Evolutionary conservation across 192 early-diverging fungal species (phyloP), one percentile per base, ranked within the genome.

Genomic region (Rhizophagus sp.): DNA sequence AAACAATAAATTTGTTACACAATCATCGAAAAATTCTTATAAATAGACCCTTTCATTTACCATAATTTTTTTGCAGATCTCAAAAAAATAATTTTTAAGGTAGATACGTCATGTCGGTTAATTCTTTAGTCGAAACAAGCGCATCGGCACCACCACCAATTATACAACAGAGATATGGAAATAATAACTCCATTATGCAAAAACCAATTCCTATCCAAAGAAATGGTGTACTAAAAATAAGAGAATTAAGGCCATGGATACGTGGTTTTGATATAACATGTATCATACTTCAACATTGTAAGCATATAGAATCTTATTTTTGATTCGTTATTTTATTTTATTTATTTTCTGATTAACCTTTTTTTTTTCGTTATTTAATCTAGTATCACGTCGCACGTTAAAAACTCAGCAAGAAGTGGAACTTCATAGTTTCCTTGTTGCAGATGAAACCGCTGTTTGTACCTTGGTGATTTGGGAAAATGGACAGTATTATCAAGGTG

Each of bases 381-480:
- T 78, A 78, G 76, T 78, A 6, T 67, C 47, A 4, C 17, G 17
- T 33, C 62, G 76, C 25, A 24, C 24, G 11, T 17, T 72, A 25
- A 66, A 67, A 7, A 66, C 76, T 34, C 19, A 63, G 17, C 10
- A 36, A 67, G 76, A 57, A 27, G 44, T 66, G n/a, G 76, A 66
- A 41, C n/a, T 78, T 8, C 34, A 75, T 57, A 64, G 41, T 33
- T 78, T 78, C n/a, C 62, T 64, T 27, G 76, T 78, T 6, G 76
- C 76, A 0, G 76, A 78, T 24, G 44, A 64, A 47, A 78, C 76
- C 4, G 76, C 76, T 0, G 36, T 66, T 25, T 78, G 76, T 49
- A 78, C 76, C 33, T 34, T 78, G 7, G 76, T 78, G 0, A 57
- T 78, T 22, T 78, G 76, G 76, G 63, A 78, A 27, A 50, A 78